Base-by-base conservation (phyloP, 2,329 filamentous ascomycete species). In the Stemphylium beticola region DNA sequence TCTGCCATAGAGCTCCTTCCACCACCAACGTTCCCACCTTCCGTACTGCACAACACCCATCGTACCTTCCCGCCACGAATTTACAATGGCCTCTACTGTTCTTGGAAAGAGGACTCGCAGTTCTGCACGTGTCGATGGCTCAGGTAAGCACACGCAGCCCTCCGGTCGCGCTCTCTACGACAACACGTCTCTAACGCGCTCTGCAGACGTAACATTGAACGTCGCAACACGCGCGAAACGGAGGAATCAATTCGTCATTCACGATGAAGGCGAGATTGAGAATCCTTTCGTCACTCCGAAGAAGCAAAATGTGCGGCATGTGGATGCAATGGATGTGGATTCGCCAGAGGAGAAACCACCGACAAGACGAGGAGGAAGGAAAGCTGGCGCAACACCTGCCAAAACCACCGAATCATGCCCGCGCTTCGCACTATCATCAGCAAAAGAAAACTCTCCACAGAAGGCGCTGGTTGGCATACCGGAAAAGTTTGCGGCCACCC, bases 261-360 rank as follows among this genome's bases (percentile, higher is more conserved):
- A 77, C 24, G 80, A 84, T 66, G 86, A 88, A 62, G 85, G 90
- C 63, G 89, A 92, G 74, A 90, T 91, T 62, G 79, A 83, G 58
- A 86, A 89, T 52, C 85, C 84, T 2, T 82, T 85, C 54, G 62
- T 79, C 45, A 76, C 72, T 6, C 74, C 69, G 9, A 72, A 65
- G 17, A 73, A 68, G 53, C 64, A 72, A 55, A 59, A 59, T 61
- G 57, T 52, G 60, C 73, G 68, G 55, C 70, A 79, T 68, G 76
- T 71, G 58, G 72, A 77, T 57, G 71, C 73, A 49, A 77, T 79
- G 71, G 76, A 80, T 31, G 74, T 83, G 58, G 78, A 81, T 44
- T 77, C 79, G 26, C 63, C 67, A 52, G 57, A 72, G 60, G 64
- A 63, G 60, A 60, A 69, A 65, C 64, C 66, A 61, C 70, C 74